These are phyloP conservation scores for Fragaria ananassa DNA, from an alignment of 306 rosid species.

Conservation along the genomic window DNA sequence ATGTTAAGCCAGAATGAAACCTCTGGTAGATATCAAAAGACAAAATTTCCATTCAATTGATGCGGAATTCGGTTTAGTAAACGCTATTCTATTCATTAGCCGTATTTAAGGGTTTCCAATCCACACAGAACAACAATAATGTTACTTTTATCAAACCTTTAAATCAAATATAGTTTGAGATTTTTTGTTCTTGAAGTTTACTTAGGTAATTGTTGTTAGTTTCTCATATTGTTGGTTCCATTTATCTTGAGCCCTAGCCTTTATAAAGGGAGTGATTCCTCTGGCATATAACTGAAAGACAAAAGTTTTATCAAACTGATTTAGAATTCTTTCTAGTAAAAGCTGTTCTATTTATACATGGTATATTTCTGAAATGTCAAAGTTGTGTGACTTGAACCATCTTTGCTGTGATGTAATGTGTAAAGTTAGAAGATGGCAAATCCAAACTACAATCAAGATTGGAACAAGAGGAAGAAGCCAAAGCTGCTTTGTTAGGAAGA, in stretches of 20 bases:
- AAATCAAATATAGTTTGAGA: not conserved
- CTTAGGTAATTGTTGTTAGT: not conserved
- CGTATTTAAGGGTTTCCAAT: not conserved
- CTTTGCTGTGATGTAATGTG: slow-evolving; percentile 37
- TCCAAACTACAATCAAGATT: slow-evolving; percentile 85
- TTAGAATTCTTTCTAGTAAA: not conserved
- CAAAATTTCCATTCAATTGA: not conserved
- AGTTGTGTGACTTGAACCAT: slow-evolving; percentile 30
- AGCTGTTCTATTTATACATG: not conserved
- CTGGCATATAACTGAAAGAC: not conserved
- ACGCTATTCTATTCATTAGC: not conserved
- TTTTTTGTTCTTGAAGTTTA: not conserved
- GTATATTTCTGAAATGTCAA: not conserved
- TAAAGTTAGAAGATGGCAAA: slow-evolving; percentile 94
- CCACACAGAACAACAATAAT: not conserved
- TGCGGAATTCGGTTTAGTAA: not conserved
- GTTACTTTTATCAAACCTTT: not conserved
- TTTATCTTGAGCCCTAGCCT: not conserved
- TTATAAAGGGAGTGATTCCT: not conserved
- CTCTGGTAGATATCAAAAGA: not conserved
- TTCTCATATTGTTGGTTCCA: not conserved
- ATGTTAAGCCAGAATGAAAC: not conserved
- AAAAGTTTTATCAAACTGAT: not conserved
- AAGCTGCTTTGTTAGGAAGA: slow-evolving; percentile 92
- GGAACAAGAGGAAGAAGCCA: slow-evolving; percentile 99